A percentile compares a stretch with the other conserved stretches of the same genome.
Conservation (phyloP, 2,329 filamentous ascomycete genomes). For the Calonectria pseudoreteaudii region DNA sequence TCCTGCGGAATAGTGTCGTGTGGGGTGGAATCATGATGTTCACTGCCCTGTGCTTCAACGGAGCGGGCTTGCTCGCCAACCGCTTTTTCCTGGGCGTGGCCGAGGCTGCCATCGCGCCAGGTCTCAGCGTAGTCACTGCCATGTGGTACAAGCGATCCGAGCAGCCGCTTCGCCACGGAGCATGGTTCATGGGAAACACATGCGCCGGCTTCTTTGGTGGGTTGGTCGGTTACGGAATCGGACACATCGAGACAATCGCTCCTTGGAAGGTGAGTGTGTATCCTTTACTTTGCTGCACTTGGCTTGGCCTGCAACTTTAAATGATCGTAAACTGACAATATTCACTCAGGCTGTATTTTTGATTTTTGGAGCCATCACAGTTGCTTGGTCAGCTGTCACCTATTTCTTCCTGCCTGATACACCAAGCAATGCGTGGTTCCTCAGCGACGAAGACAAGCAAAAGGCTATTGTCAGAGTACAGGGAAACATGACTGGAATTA, state of each 20-base stretch:
- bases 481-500: conserved; percentile 50
- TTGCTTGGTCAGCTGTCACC: conserved; percentile 34
- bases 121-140: conserved; percentile 64
- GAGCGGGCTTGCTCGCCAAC: conserved; percentile 59
- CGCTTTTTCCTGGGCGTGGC: conserved; percentile 66
- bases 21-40: conserved; percentile 57
- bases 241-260: conserved; percentile 37
- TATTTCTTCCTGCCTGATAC: conserved; percentile 39
- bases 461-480: conserved; percentile 47
- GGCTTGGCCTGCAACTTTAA: no score
- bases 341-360: conserved; percentile 46
- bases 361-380: conserved; percentile 39
- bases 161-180: conserved; percentile 16
- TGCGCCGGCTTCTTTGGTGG: conserved; percentile 42
- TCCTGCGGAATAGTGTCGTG: conserved; percentile 21
- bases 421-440: conserved; percentile 43
- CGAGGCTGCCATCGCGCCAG: conserved; percentile 65
- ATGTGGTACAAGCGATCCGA: conserved; percentile 61
- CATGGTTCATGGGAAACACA: conserved; percentile 46
- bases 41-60: conserved; percentile 58
- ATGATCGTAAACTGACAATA: conserved; percentile 7
- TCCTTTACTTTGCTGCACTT: background rate
- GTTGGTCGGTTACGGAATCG: conserved; percentile 46
- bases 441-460: conserved; percentile 41
- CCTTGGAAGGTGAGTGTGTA: conserved; percentile 17